Base-by-base conservation (phyloP, 23 red algal genomes). In the Gracilaria gracilis region DNA sequence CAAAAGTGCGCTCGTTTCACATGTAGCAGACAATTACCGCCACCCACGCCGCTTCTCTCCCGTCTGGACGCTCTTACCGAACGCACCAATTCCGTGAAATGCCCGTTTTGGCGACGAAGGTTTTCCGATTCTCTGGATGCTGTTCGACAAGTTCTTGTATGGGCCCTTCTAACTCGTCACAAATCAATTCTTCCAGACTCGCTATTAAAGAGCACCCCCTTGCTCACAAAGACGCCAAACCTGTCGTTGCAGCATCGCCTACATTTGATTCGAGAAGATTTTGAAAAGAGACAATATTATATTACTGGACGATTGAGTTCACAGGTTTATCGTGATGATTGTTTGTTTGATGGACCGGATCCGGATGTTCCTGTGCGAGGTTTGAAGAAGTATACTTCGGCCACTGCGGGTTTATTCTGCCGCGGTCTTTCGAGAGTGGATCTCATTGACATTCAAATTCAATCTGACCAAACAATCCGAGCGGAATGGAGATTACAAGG, bases 401-500 rank as follows among this genome's bases (percentile, higher is more conserved):
- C 92, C 4, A 64, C 84, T 23, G 75, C 81, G 13, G 84, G 84
- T 1, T 57, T 95, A 9, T 95, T 95, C 46, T 51, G 88, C 53
- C 35, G 84, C 32, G 83, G 69, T 27, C 67, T 79, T 2, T 87
- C 82, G 1, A 39, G 84, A 31, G 66, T 88, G 21, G 72, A 95
- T 28, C 58, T 95, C 42, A 85, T 95, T 38, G 21, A 57, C 29
- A 88, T 95, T 42, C 37, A 57, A 48, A 42, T 58, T n/a, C 20
- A 33, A 33, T 4, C 82, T 38, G 51, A 58, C 16, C 9, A 79
- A n/a, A 33, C 16, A 12, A 81, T 95, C 44, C 11, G 12, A 34
- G 92, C 92, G 4, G 37, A 62, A 40, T 95, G 92, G 92, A 85
- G 92, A 53, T 31, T 95, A 66, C 37, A 95, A 67, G 92, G 92